Percentiles rank a stretch among this genome's conserved stretches.
phyloP scores from a whole-genome alignment of 2,329 filamentous ascomycete genomes.

The Xylariaceae sp. region DNA sequence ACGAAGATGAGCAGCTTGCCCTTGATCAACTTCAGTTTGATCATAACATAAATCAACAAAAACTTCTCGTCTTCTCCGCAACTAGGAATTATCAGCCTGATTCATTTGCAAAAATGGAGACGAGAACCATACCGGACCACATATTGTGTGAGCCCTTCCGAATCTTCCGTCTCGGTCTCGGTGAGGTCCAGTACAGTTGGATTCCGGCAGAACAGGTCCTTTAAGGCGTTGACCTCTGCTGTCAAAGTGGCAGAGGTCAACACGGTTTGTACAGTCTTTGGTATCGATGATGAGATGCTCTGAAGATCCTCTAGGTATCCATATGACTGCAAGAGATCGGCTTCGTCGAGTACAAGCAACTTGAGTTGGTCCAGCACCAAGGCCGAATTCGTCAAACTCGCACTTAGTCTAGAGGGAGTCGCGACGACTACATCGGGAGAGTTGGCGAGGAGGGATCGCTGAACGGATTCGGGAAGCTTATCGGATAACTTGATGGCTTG shows the following conservation, averaged over 20 bases:
- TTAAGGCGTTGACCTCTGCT: constrained; percentile 79
- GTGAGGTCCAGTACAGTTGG: constrained; percentile 79
- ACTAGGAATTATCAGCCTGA: constrained; percentile 33
- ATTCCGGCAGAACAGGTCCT: constrained; percentile 77
- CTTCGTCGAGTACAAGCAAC: constrained; percentile 87
- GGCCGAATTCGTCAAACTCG: constrained; percentile 69
- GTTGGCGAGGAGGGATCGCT: constrained; percentile 79
- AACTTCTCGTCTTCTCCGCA: constrained; percentile 99
- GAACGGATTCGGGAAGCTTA: constrained; percentile 84
- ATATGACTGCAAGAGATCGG: constrained; percentile 88
- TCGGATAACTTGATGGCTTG: constrained; percentile 82
- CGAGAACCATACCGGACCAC: constrained; percentile 62
- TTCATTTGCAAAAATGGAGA: not conserved
- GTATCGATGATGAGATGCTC: constrained; percentile 70
- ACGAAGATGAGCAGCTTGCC: constrained; percentile 85
- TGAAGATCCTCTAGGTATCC: constrained; percentile 90
- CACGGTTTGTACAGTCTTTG: constrained; percentile 82
- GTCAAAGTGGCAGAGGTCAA: constrained; percentile 93
- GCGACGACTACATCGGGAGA: constrained; percentile 86
- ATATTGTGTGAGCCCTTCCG: constrained; percentile 77
- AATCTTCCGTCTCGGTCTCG: constrained; percentile 67
- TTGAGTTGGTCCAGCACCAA: constrained; percentile 68
- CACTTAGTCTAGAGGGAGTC: constrained; percentile 79
- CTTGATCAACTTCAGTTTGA: constrained; percentile 90
- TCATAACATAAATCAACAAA: constrained; percentile 85